Base-by-base conservation (phyloP, 257 asterid species). In the Fraxinus anomala region DNA sequence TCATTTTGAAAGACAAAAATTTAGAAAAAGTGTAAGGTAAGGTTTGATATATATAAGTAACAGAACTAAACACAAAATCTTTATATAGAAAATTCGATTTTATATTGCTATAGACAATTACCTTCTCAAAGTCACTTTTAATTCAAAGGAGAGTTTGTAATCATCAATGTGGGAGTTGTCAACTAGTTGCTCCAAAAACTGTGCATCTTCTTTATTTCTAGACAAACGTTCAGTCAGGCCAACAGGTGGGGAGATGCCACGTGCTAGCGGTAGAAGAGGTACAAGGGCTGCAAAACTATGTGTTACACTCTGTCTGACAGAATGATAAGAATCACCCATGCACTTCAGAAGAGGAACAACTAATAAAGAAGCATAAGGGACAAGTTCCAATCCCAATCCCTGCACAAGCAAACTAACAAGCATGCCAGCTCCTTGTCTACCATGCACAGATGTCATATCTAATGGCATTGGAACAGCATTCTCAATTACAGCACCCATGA, bases 371-470 rank as follows among this genome's bases (percentile, higher is more conserved):
- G 98, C 91, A 83, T 93, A 96, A 12, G 98, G 98, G 67, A 96
- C 99, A 83, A 96, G 89, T 80, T 96, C 97, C 82, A 92, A 85
- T 74, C 98, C 99, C 85, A 92, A 81, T 75, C 99, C 99, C 68
- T 87, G 98, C 68, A 93, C 98, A 79, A 96, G 96, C 88, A 93
- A 89, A 85, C 97, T 93, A 77, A 96, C 97, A 82, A 96, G 98
- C 98, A 96, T 96, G 81, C 98, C 98, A 81, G 97, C 97, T 76
- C 99, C 98, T 88, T 96, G 98, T 85, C 98, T 93, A 74, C 97
- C 93, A 86, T 89, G 96, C 75, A 93, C 92, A 70, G 95, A 96
- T 70, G 91, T 69, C 91, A 86, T 81, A 71, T 96, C 97, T 76
- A 98, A 93, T 80, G 92, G 81, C 99, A 96, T 90, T 39, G 98